Percentiles rank a stretch among this genome's conserved stretches.
Evolutionary conservation across 2,329 filamentous ascomycete genomes (phyloP).

Genomic region (Pestalotiopsis fici): DNA sequence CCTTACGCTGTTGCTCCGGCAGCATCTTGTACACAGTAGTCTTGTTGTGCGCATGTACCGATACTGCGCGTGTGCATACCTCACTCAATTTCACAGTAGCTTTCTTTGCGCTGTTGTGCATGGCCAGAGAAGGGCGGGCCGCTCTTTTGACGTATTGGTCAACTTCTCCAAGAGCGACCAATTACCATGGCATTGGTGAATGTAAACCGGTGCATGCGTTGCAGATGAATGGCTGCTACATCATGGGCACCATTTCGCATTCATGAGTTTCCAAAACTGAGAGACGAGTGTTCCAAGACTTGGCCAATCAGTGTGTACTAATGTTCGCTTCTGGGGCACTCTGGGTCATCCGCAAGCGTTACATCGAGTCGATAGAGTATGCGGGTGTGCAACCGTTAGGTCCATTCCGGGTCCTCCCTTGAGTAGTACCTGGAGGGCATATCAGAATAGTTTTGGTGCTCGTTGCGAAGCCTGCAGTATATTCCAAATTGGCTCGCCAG

Average conservation of each 20-base stretch:
- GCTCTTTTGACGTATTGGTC: no score
- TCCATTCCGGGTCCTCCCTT: background rate
- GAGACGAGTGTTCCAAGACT: background rate
- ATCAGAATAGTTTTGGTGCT: background rate
- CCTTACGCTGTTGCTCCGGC: background rate
- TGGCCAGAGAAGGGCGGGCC: no score
- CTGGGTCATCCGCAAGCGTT: background rate
- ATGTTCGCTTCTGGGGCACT: background rate
- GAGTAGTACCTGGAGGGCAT: background rate
- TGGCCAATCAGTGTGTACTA: background rate
- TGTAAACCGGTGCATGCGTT: background rate
- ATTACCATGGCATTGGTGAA: background rate
- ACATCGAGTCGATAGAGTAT: background rate
- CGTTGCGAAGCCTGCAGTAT: background rate
- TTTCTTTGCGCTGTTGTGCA: no score
- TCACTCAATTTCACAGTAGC: no score
- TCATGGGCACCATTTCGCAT: background rate
- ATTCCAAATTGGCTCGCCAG: background rate
- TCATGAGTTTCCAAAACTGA: background rate
- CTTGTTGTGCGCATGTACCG: no score
- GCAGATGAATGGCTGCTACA: background rate
- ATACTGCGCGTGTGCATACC: no score
- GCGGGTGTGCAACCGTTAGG: background rate
- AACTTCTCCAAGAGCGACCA: no score
- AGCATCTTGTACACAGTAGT: background rate